Conservation (phyloP, 164 flowering plant genomes). For the Umbilicus rupestris region DNA sequence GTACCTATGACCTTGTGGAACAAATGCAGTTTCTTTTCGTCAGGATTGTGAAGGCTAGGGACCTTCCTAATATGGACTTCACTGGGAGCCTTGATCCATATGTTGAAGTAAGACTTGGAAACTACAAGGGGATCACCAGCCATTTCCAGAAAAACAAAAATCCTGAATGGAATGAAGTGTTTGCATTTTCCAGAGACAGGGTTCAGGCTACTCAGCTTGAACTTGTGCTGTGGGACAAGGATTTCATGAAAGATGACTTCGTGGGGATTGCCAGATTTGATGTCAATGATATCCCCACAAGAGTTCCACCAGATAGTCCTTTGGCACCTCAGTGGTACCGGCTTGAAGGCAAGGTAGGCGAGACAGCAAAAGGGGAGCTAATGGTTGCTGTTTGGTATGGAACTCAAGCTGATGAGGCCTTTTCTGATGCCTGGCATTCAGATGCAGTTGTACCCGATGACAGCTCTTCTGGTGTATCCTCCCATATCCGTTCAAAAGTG, state of each 20-base stretch:
- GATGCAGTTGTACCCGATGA: slow-evolving; percentile 32
- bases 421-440: slow-evolving; percentile 60
- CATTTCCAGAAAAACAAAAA: slow-evolving; percentile 39
- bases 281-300: slow-evolving; percentile 45
- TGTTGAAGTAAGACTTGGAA: slow-evolving; percentile 53
- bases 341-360: slow-evolving; percentile 40
- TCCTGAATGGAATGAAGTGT: slow-evolving; percentile 65
- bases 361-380: slow-evolving; percentile 38
- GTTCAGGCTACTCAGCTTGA: slow-evolving; percentile 42
- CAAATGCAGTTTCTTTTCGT: slow-evolving; percentile 55
- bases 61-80: slow-evolving; percentile 39
- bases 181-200: slow-evolving; percentile 43
- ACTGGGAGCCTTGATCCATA: slow-evolving; percentile 58
- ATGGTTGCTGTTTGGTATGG: slow-evolving; percentile 69
- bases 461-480: slow-evolving; percentile 14
- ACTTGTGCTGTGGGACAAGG: slow-evolving; percentile 46
- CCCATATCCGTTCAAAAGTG: slow-evolving; percentile 48
- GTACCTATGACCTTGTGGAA: slow-evolving; percentile 61
- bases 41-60: slow-evolving; percentile 50
- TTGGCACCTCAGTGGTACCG: slow-evolving; percentile 68
- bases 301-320: slow-evolving; percentile 66
- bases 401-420: slow-evolving; percentile 70
- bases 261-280: slow-evolving; percentile 43
- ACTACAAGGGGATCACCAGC: slow-evolving; percentile 46
- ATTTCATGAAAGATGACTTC: slow-evolving; percentile 39